Evolutionary conservation across 163 green algal species (phyloP).

Genomic region (Scenedesmus sp.): DNA sequence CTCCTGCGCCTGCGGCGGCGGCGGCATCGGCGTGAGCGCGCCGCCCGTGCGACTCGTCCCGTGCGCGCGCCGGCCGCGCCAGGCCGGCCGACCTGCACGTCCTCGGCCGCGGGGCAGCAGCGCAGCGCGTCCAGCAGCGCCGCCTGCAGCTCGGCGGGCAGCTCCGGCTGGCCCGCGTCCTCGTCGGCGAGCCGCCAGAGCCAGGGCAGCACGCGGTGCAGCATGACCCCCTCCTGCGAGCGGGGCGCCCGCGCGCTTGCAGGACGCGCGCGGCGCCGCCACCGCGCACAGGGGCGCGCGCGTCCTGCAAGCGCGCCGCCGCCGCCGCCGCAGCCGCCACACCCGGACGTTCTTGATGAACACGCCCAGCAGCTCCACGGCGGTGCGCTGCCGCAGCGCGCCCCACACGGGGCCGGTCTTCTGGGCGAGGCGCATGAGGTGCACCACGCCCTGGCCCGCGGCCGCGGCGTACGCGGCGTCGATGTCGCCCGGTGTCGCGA

Average conservation of each 20-base stretch:
- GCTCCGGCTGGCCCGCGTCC: background rate
- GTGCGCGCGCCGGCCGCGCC: background rate
- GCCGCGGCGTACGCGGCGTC: conserved; percentile 23
- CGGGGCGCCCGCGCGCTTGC: too few relatives aligned
- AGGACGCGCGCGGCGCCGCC: too few relatives aligned
- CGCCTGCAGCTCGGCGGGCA: conserved; percentile 15
- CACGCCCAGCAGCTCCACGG: conserved; percentile 17
- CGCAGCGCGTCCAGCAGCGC: conserved; percentile 29
- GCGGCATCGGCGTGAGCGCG: background rate
- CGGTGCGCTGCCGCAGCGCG: conserved; percentile 2
- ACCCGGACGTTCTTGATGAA: conserved; percentile 41
- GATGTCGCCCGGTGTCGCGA: conserved; percentile 9
- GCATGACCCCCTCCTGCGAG: conserved; percentile 42
- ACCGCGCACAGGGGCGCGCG: too few relatives aligned
- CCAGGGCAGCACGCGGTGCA: conserved; percentile 46
- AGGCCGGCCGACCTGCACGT: conserved; percentile 18
- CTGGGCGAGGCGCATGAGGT: conserved; percentile 35
- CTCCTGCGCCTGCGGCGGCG: background rate
- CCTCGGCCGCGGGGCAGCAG: conserved; percentile 24
- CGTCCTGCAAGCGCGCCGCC: too few relatives aligned
- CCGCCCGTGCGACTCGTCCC: too few relatives aligned
- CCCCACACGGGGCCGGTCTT: conserved; percentile 38
- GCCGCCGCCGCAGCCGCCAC: background rate
- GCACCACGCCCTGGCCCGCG: conserved; percentile 8
- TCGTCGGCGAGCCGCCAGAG: conserved; percentile 47